Evolutionary conservation across 768 basidiomycete genomes (phyloP), one percentile per base, ranked within the genome.

Genomic region (Pleurotus eryngii): DNA sequence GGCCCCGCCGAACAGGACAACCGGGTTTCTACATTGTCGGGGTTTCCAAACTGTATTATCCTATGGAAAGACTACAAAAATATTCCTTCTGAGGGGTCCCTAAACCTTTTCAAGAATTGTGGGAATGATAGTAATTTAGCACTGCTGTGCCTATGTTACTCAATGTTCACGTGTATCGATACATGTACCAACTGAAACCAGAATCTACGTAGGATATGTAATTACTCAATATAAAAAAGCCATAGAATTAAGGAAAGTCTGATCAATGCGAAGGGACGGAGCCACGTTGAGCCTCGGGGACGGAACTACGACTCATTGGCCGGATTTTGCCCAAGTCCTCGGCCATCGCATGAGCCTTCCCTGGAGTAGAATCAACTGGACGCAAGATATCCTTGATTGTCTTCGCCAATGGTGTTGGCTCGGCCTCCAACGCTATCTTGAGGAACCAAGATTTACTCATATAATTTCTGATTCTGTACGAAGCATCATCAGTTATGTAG

Each of bases 381-480:
- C 53, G 46, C 59, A 81, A 62, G 14, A 77, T 67, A 17, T 69
- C 62, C 0, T 78, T 67, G 60, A 90, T 87, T 22, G 68, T 68
- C 3, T 69, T 67, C 17, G 84, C 79, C 30, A 87, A 73, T 4
- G 79, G 74, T 2, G 87, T 80, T 0, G 82, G 79, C 57, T 82
- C 79, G 0, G 76, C 70, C 42, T 78, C 70, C 62, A 87, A 70
- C 4, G 85, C 83, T 64, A 87, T 83, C 60, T 86, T 77, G 60
- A 93, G 71, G 74, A 95, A 95, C 94, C 94, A 96, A 9, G 86
- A 82, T 66, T 94, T 95, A 74, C 89, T 89, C 85, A 96, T 95
- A 67, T 96, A 96, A 69, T 96, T 96, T 63, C 94, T 82, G 55
- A 97, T 86, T 1, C 95, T 93, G 60, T 22, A 49, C 15, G 9